A percentile compares a stretch with the other conserved stretches of the same genome.
These are phyloP conservation scores for Microglena sp. DNA, from an alignment of 139 green algal species.

Conservation along the genomic window DNA sequence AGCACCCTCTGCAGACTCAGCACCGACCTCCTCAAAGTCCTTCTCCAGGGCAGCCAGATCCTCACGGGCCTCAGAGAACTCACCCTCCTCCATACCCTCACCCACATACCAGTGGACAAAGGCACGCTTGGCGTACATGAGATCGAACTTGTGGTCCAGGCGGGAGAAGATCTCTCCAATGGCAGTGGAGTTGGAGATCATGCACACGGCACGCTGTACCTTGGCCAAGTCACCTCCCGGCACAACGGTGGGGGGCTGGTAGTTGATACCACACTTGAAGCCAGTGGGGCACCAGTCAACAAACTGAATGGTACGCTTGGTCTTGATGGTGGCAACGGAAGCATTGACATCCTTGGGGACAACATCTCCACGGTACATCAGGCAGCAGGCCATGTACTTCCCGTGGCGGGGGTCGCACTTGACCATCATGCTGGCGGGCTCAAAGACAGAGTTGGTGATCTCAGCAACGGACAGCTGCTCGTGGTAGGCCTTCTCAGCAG, in stretches of 20 bases:
- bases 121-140: constrained; percentile 99
- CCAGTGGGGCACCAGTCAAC: constrained; percentile 98
- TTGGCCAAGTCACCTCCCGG: constrained; percentile 96
- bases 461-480: constrained; percentile 96
- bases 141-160: constrained; percentile 99
- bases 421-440: constrained; percentile 95
- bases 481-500: constrained; percentile 98
- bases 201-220: constrained; percentile 98
- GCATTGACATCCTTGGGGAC: constrained; percentile 99
- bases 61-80: constrained; percentile 85
- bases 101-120: constrained; percentile 97
- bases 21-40: constrained; percentile 96
- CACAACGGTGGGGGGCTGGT: constrained; percentile 98
- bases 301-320: constrained; percentile 97
- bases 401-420: constrained; percentile 94
- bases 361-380: constrained; percentile 99
- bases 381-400: constrained; percentile 99
- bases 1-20: too few species aligned
- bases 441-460: constrained; percentile 95
- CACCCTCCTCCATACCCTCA: constrained; percentile 95
- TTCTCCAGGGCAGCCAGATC: constrained; percentile 97
- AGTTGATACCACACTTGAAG: constrained; percentile 99
- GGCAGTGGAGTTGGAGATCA: constrained; percentile 99
- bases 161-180: constrained; percentile 97
- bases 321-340: constrained; percentile 96